Conservation (phyloP, 306 rosid genomes). For the Quercus mongolica region DNA sequence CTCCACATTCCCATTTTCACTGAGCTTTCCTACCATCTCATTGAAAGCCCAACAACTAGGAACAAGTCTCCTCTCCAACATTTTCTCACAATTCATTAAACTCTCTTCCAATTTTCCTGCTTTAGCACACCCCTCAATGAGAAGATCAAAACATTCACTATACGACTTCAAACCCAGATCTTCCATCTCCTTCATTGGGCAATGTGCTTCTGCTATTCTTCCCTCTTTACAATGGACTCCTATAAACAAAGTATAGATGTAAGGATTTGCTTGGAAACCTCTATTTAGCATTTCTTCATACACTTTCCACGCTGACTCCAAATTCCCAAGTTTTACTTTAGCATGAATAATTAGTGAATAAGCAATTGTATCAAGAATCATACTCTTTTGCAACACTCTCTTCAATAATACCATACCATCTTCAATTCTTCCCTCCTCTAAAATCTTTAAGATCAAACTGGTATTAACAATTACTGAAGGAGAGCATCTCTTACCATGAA, state of each 20-base stretch:
- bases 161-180: constrained; percentile 53
- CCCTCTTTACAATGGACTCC: constrained; percentile 44
- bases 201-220: constrained; percentile 46
- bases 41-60: constrained; percentile 68
- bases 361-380: constrained; percentile 58
- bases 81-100: constrained; percentile 41
- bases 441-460: constrained; percentile 44
- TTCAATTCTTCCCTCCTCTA: constrained; percentile 40
- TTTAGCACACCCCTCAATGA: constrained; percentile 58
- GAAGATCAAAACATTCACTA: constrained; percentile 46
- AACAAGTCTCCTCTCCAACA: constrained; percentile 53
- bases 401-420: constrained; percentile 51
- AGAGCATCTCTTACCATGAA: constrained; percentile 43
- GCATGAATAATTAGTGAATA: constrained; percentile 54
- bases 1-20: constrained; percentile 49
- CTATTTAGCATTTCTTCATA: constrained; percentile 57
- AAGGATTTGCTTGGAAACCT: constrained; percentile 66
- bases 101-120: constrained; percentile 43
- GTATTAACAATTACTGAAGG: constrained; percentile 60
- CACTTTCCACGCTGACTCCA: constrained; percentile 38
- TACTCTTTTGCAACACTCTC: constrained; percentile 67
- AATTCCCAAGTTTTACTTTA: constrained; percentile 41
- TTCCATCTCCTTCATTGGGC: constrained; percentile 62
- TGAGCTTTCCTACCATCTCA: constrained; percentile 48
- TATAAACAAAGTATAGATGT: constrained; percentile 50